These are phyloP conservation scores for Exidia glandulosa DNA, from an alignment of 768 basidiomycete genomes.

Conservation along the genomic window DNA sequence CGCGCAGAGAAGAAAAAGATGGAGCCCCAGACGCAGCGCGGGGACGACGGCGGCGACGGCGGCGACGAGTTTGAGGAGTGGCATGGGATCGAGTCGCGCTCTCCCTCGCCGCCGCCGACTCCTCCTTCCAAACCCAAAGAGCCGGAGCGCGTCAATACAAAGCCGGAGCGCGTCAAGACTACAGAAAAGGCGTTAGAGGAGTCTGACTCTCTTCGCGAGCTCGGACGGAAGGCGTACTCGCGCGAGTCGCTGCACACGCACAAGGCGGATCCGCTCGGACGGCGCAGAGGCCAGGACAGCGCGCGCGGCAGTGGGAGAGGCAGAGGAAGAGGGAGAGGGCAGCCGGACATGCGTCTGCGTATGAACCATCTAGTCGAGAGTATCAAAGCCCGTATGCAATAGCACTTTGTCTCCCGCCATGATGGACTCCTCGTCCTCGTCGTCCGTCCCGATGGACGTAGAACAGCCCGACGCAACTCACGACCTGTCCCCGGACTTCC, in stretches of 20 bases:
- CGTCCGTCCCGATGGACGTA: neutral
- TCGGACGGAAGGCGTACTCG: constrained; percentile 54
- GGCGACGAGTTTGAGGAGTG: constrained; percentile 4
- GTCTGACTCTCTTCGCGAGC: constrained; percentile 39
- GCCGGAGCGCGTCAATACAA: constrained; percentile 8
- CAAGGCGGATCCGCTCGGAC: constrained; percentile 34
- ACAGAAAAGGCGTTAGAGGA: constrained; percentile 1
- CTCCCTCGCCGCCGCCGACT: neutral
- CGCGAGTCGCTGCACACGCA: constrained; percentile 44
- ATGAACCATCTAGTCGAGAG: constrained; percentile 82
- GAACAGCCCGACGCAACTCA: neutral
- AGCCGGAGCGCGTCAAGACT: neutral
- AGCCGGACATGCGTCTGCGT: constrained; percentile 74
- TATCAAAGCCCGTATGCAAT: constrained; percentile 37
- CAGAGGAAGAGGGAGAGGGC: constrained; percentile 19
- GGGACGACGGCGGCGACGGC: too few species aligned
- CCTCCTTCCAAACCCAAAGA: constrained; percentile 2
- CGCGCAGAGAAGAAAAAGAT: constrained; percentile 53
- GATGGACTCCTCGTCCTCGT: neutral
- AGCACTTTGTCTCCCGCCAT: too few species aligned
- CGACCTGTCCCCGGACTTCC: constrained; percentile 17
- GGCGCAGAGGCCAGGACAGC: constrained; percentile 11
- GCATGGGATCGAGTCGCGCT: constrained; percentile 1
- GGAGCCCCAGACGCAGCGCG: constrained; percentile 16
- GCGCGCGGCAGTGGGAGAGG: constrained; percentile 4